Evolutionary conservation across 2,329 filamentous ascomycete genomes (phyloP), one percentile per base, ranked within the genome.

Genomic region (Metarhizium brunneum): DNA sequence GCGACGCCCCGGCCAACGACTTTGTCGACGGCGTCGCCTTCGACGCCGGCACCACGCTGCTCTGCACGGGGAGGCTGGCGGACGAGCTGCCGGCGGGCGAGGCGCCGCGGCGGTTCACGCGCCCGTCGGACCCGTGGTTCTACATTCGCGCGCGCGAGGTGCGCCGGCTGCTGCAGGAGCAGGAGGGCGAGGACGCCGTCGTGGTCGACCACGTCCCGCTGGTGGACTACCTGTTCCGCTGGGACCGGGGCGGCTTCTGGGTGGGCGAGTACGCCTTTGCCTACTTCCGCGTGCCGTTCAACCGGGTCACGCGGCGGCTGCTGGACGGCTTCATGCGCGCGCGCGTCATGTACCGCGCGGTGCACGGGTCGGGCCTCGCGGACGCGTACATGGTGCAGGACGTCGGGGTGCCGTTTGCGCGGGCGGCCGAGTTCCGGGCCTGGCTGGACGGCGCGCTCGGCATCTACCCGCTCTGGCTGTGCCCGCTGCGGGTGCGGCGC

Each of bases 21-120:
- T 91, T 84, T 60, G 74, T 92, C 2, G 87, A 90, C 57, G 86
- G 78, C 1, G 86, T 90, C 47, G 71, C 84, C n/a, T 88, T 81
- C 64, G 76, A 81, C 0, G 69, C 70, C 14, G 71, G 73, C 18
- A 73, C 72, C 6, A 80, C 81, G 0, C 76, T 87, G 1, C 69
- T 89, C 47, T 85, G 86, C 65, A 74, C 77, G 0, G 87, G 87
- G 0, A 73, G 72, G 10, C 70, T 87, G 16, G 76, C 76, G 0
- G 73, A 86, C 52, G 64, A 71, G 0, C 58, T 75, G 0, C 75
- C 75, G 0, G 54, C 65, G 0, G 69, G 66, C 1, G 57, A 59
- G 2, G 65, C 65, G 48, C 62, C 71, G 1, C 70, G 69, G 29
- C 72, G 66, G 0, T 87, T 89, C 66, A 79, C 78, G n/a, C 73